Conservation (phyloP, 2,329 filamentous ascomycete species). For the Aaosphaeria pasadenensis region DNA sequence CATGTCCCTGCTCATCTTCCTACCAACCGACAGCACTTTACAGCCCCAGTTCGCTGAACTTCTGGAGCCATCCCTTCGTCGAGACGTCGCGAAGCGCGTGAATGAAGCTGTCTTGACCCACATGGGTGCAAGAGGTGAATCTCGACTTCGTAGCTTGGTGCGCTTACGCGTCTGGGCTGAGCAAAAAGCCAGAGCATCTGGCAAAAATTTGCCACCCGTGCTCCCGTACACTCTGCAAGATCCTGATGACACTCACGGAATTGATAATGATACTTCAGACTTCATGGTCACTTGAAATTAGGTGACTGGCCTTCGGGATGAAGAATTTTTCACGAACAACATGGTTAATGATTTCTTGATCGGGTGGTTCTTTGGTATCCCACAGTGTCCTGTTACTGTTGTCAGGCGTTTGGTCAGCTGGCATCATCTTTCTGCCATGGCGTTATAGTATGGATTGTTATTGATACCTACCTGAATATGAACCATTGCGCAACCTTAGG, state of each 20-base stretch:
- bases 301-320: too few species aligned
- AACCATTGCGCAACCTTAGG: too few species aligned
- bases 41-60: slow-evolving; percentile 72
- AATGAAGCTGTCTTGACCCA: slow-evolving; percentile 82
- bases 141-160: slow-evolving; percentile 77
- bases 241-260: slow-evolving; percentile 19
- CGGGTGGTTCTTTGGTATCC: too few species aligned
- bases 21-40: slow-evolving; percentile 63
- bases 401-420: too few species aligned
- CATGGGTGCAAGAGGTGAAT: slow-evolving; percentile 71
- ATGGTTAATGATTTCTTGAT: too few species aligned
- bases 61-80: slow-evolving; percentile 74
- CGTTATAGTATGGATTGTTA: too few species aligned
- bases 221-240: slow-evolving; percentile 44
- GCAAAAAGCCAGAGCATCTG: slow-evolving; percentile 50
- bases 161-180: slow-evolving; percentile 86
- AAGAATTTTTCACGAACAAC: too few species aligned
- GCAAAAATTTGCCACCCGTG: slow-evolving; percentile 39
- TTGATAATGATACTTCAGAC: slow-evolving; percentile 24
- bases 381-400: too few species aligned
- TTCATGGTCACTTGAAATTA: slow-evolving; percentile 22
- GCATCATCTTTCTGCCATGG: too few species aligned
- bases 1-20: slow-evolving; percentile 88
- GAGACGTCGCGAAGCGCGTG: slow-evolving; percentile 80
- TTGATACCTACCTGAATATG: too few species aligned